Evolutionary conservation across 257 asterid genomes (phyloP).

Genomic region (Ehretia macrophylla): DNA sequence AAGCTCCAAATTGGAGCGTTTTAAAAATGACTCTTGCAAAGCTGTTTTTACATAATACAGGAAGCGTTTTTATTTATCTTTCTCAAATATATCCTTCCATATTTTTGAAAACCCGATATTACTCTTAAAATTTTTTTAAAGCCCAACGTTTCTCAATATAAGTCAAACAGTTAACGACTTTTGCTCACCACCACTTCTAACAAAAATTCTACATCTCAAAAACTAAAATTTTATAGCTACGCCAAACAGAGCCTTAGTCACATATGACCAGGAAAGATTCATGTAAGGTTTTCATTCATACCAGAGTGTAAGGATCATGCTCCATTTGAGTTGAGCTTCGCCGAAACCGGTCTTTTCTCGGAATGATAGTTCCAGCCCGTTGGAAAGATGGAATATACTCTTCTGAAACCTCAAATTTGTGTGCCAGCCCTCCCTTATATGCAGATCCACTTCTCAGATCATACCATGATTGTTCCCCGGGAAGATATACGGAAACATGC

Average conservation of each 20-base stretch:
- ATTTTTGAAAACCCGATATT: too few species aligned
- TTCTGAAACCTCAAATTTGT: conserved; percentile 67
- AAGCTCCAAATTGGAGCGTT: too few species aligned
- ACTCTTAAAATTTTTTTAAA: too few species aligned
- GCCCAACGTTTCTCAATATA: too few species aligned
- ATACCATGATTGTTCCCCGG: conserved; percentile 82
- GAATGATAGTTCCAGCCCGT: conserved; percentile 91
- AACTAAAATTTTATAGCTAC: too few species aligned
- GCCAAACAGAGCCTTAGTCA: not conserved
- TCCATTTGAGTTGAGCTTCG: conserved; percentile 97
- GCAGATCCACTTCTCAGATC: conserved; percentile 71
- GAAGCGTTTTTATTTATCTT: too few species aligned
- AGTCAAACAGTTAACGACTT: too few species aligned
- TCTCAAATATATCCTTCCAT: too few species aligned
- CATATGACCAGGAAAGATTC: not conserved
- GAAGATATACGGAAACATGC: conserved; percentile 77
- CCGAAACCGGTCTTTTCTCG: conserved; percentile 88
- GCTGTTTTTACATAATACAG: too few species aligned
- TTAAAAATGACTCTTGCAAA: too few species aligned
- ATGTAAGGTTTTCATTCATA: conserved; percentile 14
- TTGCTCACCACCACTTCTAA: too few species aligned
- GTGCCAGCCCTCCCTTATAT: conserved; percentile 67
- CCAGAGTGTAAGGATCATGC: conserved; percentile 96
- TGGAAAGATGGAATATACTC: conserved; percentile 84
- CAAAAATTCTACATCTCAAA: too few species aligned